Evolutionary conservation across 2,329 filamentous ascomycete species (phyloP).

Genomic region (Sclerotinia trifoliorum): DNA sequence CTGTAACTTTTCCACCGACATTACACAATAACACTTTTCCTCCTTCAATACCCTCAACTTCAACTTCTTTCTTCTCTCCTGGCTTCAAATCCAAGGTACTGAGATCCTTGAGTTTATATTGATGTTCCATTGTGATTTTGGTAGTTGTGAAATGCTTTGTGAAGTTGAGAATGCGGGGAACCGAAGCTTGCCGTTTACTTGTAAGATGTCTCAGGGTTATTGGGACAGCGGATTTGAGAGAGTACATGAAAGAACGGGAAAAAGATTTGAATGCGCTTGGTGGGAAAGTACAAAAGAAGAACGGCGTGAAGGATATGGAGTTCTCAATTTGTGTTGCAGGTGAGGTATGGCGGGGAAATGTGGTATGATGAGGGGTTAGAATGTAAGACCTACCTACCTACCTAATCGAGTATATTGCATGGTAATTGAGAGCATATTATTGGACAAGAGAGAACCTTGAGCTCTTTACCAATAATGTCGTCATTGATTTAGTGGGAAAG

Average conservation of each 20-base stretch:
- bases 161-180: slow-evolving; percentile 24
- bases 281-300: not conserved
- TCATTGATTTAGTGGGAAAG: not conserved
- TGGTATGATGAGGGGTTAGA: slow-evolving; percentile 15
- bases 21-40: slow-evolving; percentile 87
- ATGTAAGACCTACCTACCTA: not conserved
- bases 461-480: not conserved
- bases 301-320: not conserved
- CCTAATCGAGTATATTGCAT: not conserved
- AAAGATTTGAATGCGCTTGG: not conserved
- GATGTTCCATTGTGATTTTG: slow-evolving; percentile 44
- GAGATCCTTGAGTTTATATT: slow-evolving; percentile 74
- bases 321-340: not conserved
- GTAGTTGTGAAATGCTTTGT: slow-evolving; percentile 26
- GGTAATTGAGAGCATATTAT: slow-evolving; percentile 14
- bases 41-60: slow-evolving; percentile 83
- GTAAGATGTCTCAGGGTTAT: slow-evolving; percentile 17
- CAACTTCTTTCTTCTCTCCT: slow-evolving; percentile 82
- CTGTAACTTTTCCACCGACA: slow-evolving; percentile 71
- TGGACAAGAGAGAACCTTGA: slow-evolving; percentile 4
- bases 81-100: slow-evolving; percentile 71
- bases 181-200: slow-evolving; percentile 20
- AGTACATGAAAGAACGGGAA: slow-evolving; percentile 19
- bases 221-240: slow-evolving; percentile 3
- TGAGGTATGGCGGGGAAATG: not conserved